These are phyloP conservation scores for Chytridiales sp. DNA, from an alignment of 371 early-diverging fungal species.

Conservation along the genomic window DNA sequence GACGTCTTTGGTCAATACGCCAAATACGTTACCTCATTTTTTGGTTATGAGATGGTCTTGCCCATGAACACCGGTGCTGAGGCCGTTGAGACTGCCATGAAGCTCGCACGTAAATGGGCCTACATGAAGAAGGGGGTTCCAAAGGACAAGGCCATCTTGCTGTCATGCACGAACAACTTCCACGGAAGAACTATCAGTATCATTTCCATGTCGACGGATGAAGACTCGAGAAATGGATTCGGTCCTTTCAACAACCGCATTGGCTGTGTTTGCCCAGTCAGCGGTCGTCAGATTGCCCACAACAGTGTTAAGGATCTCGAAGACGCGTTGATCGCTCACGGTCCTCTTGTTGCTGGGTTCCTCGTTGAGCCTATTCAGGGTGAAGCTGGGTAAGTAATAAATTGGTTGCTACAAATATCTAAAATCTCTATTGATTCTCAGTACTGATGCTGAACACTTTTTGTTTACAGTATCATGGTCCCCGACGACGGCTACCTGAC, in stretches of 20 bases:
- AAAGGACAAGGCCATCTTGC: conserved; percentile 78
- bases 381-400: conserved; percentile 82
- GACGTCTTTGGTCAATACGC: conserved; percentile 87
- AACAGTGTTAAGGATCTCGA: conserved; percentile 87
- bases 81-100: conserved; percentile 97
- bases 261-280: conserved; percentile 74
- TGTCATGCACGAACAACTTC: conserved; percentile 89
- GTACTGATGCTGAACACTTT: not conserved
- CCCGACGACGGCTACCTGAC: conserved; percentile 92
- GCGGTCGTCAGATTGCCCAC: conserved; percentile 70
- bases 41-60: conserved; percentile 96
- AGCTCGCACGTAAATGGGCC: conserved; percentile 97
- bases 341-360: conserved; percentile 84
- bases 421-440: not conserved
- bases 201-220: conserved; percentile 94
- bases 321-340: conserved; percentile 76
- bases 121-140: conserved; percentile 89
- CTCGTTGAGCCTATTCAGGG: conserved; percentile 98
- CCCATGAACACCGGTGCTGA: conserved; percentile 99
- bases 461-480: conserved; percentile 69
- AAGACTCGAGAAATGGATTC: conserved; percentile 79
- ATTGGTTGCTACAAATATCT: conserved; percentile 1
- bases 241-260: conserved; percentile 93
- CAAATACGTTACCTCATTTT: conserved; percentile 88
- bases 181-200: conserved; percentile 96